A percentile compares a stretch with the other conserved stretches of the same genome.
phyloP scores from a whole-genome alignment of 1,284 basidiomycete species.

The Puccinia hordei region DNA sequence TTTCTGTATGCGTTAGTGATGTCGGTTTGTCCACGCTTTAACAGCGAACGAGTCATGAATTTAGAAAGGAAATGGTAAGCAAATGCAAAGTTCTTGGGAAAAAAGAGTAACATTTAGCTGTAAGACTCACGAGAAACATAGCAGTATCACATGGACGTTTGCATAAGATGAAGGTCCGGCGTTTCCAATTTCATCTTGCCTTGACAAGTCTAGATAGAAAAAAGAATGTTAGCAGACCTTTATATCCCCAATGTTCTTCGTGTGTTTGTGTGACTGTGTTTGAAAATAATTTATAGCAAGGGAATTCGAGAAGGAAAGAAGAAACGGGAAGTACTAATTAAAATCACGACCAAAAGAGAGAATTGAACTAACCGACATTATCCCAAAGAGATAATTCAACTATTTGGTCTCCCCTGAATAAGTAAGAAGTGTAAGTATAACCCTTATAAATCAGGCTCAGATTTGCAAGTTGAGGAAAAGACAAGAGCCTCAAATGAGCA shows the following conservation, averaged over 20 bases:
- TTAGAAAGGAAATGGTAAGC: neutral
- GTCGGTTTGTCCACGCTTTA: slow-evolving; percentile 73
- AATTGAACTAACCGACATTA: slow-evolving; percentile 73
- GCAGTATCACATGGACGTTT: slow-evolving; percentile 88
- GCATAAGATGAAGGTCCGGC: slow-evolving; percentile 87
- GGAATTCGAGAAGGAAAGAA: slow-evolving; percentile 28
- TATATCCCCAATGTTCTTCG: neutral
- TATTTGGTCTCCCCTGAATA: slow-evolving; percentile 67
- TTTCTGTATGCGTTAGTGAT: slow-evolving; percentile 86
- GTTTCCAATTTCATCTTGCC: slow-evolving; percentile 93
- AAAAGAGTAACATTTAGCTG: slow-evolving; percentile 56
- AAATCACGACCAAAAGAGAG: slow-evolving; percentile 17
- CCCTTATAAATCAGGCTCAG: neutral
- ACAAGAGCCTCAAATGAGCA: slow-evolving; percentile 43
- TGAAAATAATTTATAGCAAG: slow-evolving; percentile 38
- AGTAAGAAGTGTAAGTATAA: neutral
- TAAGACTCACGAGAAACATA: slow-evolving; percentile 77
- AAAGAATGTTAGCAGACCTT: neutral
- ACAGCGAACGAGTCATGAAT: neutral
- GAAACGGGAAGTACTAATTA: slow-evolving; percentile 6
- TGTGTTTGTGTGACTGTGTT: too few relatives aligned
- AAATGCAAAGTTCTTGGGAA: slow-evolving; percentile 28
- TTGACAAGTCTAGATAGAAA: slow-evolving; percentile 61
- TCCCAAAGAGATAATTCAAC: slow-evolving; percentile 95
- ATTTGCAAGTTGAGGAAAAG: slow-evolving; percentile 57